Evolutionary conservation across 1,284 basidiomycete species (phyloP), one percentile per base, ranked within the genome.

Genomic region (Kwoniella shivajii): DNA sequence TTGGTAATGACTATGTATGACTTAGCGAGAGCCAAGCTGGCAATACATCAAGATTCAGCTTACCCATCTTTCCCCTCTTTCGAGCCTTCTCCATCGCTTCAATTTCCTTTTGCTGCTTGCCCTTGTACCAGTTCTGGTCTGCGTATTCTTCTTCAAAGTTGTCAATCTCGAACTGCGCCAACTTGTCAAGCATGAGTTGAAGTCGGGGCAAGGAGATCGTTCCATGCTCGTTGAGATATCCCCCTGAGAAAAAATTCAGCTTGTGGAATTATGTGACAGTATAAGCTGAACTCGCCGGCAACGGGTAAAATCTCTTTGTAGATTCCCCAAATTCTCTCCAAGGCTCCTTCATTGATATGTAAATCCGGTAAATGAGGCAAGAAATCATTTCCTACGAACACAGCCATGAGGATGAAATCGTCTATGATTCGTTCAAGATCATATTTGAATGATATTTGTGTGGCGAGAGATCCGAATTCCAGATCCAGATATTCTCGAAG

Each of bases 371-470:
- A 79, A 79, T 99, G 92, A 7, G 95, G 95, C 65, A 99, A 83
- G 82, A 99, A 99, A 81, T 99, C 96, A 82, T 99, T 99, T 68
- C 96, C 96, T 72, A 99, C 95, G 78, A 99, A 98, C 85, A 99
- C 98, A 72, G 98, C 98, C 71, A 99, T 86, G 14, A 99, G 82
- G 69, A 99, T 90, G 78, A 98, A 98, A 79, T 99, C 95, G 78
- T 99, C 95, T 72, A 99, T 96, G 76, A 99, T 84, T 31, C 89
- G 85, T 76, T 99, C 95, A 55, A 98, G 84, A 68, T 83, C 89
- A 78, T 91, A 92, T 26, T 78, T 74, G 79, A 92, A 91, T 0
- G 84, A 80, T 16, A 89, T 77, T 42, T 80, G 67, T 0, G 80
- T 75, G 39, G 82, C 83, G n/a, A 80, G 66, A 1, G 75, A 75